These are phyloP conservation scores for Talaromyces borbonicus DNA, from an alignment of 495 filamentous ascomycete species.

Conservation along the genomic window DNA sequence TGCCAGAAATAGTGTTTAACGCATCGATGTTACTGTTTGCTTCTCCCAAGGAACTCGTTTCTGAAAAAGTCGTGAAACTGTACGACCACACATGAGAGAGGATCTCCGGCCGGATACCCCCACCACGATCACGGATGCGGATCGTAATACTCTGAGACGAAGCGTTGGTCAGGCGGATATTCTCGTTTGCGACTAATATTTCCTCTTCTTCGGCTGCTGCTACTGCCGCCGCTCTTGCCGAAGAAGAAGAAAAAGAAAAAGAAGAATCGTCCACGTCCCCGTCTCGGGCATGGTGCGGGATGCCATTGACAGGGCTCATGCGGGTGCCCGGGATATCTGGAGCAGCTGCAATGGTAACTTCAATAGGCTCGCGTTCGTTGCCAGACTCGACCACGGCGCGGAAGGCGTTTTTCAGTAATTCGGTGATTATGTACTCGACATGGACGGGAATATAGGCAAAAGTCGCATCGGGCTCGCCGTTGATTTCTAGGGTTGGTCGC, in stretches of 20 bases:
- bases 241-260: no score
- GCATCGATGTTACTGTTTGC: conserved; percentile 50
- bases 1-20: conserved; percentile 59
- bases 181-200: conserved; percentile 23
- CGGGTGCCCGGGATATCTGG: conserved; percentile 43
- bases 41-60: conserved; percentile 36
- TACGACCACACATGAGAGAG: conserved; percentile 90
- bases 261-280: conserved; percentile 21
- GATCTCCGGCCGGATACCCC: conserved; percentile 76
- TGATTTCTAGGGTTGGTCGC: conserved; percentile 68
- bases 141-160: conserved; percentile 84
- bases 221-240: no score
- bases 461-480: conserved; percentile 67
- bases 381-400: conserved; percentile 79
- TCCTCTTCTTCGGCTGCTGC: conserved; percentile 24
- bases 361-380: conserved; percentile 68
- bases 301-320: conserved; percentile 3
- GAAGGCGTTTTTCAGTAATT: conserved; percentile 95
- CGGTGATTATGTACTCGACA: conserved; percentile 92
- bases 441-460: conserved; percentile 94
- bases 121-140: conserved; percentile 88
- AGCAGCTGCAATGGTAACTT: conserved; percentile 85
- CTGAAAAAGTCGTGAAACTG: conserved; percentile 87
- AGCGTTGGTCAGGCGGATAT: conserved; percentile 31
- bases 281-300: conserved; percentile 15